Percentiles rank a stretch among this genome's conserved stretches.
Evolutionary conservation across 2,329 filamentous ascomycete species (phyloP).

Genomic region (Aspergillus pseudoglaucus): DNA sequence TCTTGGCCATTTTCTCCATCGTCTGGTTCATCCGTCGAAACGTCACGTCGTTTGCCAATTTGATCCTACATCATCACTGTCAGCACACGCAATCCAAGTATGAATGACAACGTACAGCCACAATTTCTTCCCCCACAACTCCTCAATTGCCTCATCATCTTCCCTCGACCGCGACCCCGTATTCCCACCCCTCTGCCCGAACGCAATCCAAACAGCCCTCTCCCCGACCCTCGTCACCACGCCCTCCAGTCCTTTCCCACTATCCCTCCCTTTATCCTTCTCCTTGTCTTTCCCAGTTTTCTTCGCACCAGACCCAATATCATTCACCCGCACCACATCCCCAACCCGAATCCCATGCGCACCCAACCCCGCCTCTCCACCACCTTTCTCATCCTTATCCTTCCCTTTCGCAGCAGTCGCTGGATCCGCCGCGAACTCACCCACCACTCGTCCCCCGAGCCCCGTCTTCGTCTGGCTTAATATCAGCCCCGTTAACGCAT

Average conservation of each 20-base stretch:
- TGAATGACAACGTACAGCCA: slow-evolving; percentile 51
- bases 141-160: slow-evolving; percentile 39
- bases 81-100: background rate
- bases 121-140: slow-evolving; percentile 51
- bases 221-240: slow-evolving; percentile 42
- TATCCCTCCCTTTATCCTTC: slow-evolving; percentile 28
- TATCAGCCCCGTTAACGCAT: slow-evolving; percentile 48
- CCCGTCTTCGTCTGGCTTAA: slow-evolving; percentile 76
- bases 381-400: slow-evolving; percentile 29
- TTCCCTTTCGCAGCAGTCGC: slow-evolving; percentile 48
- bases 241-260: slow-evolving; percentile 34
- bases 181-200: slow-evolving; percentile 31
- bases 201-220: slow-evolving; percentile 39
- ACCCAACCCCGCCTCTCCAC: slow-evolving; percentile 36
- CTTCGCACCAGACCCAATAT: slow-evolving; percentile 19
- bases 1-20: slow-evolving; percentile 54
- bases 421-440: slow-evolving; percentile 70
- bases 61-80: slow-evolving; percentile 44
- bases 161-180: slow-evolving; percentile 29
- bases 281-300: slow-evolving; percentile 27
- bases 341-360: slow-evolving; percentile 44
- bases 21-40: slow-evolving; percentile 61
- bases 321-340: slow-evolving; percentile 42
- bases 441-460: slow-evolving; percentile 79
- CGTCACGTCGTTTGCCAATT: slow-evolving; percentile 61